Base-by-base conservation (phyloP, 2,329 filamentous ascomycete species). In the Paraconiothyrium sp. region DNA sequence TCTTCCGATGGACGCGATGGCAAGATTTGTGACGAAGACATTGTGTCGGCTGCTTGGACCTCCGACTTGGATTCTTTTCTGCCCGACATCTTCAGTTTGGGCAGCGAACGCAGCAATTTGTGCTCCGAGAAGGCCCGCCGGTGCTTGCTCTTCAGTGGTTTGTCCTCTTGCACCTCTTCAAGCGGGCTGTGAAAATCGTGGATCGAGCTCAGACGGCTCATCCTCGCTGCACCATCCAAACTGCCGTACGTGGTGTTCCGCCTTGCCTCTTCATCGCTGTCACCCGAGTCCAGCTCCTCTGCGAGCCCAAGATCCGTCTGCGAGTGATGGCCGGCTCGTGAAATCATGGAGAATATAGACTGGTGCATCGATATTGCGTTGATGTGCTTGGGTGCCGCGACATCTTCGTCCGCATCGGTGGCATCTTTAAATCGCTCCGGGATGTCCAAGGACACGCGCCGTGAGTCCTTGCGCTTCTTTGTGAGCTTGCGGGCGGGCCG, bases 341-440 rank as follows among this genome's bases (percentile, higher is more conserved):
- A 92, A 68, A 98, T 94, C 80, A 98, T 88, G 57, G 93, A 93
- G 77, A 97, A 97, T 58, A 98, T 90, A 67, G 92, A 96, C 83
- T 97, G 94, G 78, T 97, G 95, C 89, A 97, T 92, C 73, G 93
- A 92, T 63, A 84, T 80, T 51, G 82, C 75, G 47, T 82, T 80
- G 56, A 80, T 78, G 58, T 66, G 71, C 68, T 82, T 84, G 2
- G 85, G 83, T 54, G 86, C 86, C 14, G 86, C 86, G 62, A 86
- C 85, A 73, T 89, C 88, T 43, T 88, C 84, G 20, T 89, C 82
- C 5, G 83, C 84, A 76, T 89, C 87, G 63, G 86, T 84, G 34
- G 85, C 85, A 70, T 86, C 83, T 69, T 81, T 84, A 64, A 89
- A 83, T 58, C 84, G 84, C 58, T 88, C 85, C 32, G 87, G 87